phyloP scores from a whole-genome alignment of 306 rosid species.

The Sicyos baderoa region DNA sequence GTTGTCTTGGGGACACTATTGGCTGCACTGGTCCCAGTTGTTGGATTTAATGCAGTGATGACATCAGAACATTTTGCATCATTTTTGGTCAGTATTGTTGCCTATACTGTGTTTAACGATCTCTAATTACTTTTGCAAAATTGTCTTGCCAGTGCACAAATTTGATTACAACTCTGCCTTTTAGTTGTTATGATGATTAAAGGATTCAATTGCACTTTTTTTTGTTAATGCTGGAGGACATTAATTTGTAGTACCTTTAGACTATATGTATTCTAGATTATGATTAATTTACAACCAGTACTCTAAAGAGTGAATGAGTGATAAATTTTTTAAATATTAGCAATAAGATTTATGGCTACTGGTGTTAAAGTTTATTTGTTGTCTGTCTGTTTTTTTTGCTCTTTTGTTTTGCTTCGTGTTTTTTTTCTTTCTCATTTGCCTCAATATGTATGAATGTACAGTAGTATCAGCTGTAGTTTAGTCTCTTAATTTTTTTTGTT shows the following conservation, averaged over 20 bases:
- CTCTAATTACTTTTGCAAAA: not conserved
- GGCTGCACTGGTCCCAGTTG: conserved; percentile 94
- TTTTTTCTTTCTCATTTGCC: not conserved
- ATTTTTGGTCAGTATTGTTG: conserved; percentile 59
- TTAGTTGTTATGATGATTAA: not conserved
- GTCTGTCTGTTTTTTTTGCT: too few species aligned
- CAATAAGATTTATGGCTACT: not conserved
- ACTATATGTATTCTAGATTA: not conserved
- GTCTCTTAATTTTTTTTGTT: conserved; percentile 21
- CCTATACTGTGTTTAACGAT: not conserved
- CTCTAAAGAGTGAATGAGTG: too few species aligned
- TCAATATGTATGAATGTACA: not conserved
- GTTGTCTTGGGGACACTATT: conserved; percentile 79
- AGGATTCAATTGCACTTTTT: not conserved
- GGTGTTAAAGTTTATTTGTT: not conserved
- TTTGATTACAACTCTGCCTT: not conserved
- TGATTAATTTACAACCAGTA: too few species aligned
- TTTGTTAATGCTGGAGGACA: not conserved
- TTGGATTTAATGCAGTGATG: conserved; percentile 96
- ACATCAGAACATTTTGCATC: conserved; percentile 98
- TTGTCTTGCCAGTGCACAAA: not conserved
- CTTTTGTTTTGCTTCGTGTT: not conserved
- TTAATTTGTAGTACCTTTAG: not conserved
- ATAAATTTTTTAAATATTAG: not conserved
- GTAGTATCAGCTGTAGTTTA: not conserved